Conservation (phyloP, 345 rosid genomes). For the Excoecaria cochinchinensis region DNA sequence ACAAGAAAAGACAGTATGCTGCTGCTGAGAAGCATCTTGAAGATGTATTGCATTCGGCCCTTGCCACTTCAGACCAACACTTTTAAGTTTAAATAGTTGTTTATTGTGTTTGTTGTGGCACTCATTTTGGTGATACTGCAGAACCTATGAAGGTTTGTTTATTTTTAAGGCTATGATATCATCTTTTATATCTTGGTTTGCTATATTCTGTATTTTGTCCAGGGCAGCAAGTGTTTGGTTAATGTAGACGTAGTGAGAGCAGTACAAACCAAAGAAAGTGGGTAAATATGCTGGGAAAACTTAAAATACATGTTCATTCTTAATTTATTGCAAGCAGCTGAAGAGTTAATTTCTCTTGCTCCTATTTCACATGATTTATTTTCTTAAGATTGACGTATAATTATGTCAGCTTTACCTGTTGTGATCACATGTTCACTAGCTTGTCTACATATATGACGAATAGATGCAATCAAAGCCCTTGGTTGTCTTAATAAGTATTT, state of each 20-base stretch:
- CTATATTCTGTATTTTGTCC: background rate
- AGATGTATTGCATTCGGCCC: slow-evolving; percentile 83
- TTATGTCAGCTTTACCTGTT: no score
- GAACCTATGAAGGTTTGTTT: background rate
- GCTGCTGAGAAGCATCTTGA: slow-evolving; percentile 90
- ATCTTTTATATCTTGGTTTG: background rate
- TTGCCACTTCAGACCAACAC: slow-evolving; percentile 43
- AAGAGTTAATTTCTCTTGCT: no score
- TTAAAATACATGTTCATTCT: no score
- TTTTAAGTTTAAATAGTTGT: background rate
- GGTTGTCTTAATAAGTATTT: no score
- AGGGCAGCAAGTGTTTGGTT: background rate
- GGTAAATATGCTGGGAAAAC: no score
- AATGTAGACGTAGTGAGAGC: background rate
- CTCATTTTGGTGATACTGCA: background rate
- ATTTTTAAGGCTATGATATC: background rate
- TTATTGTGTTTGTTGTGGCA: background rate
- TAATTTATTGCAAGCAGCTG: no score
- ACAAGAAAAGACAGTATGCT: slow-evolving; percentile 84
- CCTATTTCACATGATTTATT: no score
- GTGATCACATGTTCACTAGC: no score
- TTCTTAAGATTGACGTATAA: no score
- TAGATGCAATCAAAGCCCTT: no score
- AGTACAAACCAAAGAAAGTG: no score
- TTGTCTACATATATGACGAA: no score